Base-by-base conservation (phyloP, 768 basidiomycete genomes). In the Serendipita sp. region DNA sequence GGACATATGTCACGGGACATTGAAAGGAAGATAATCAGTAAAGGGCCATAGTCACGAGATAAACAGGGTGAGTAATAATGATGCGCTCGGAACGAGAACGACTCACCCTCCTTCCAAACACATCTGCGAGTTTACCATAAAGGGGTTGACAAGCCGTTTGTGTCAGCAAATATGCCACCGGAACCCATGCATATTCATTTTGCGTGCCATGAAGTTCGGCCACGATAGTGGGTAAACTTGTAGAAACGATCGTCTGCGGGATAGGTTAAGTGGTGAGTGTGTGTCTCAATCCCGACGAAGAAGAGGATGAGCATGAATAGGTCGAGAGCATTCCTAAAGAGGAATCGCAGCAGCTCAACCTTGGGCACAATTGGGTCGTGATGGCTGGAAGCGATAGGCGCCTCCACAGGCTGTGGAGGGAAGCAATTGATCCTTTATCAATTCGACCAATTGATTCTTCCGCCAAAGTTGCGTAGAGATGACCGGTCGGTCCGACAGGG, bases 131-230 rank as follows among this genome's bases (percentile, higher is more conserved):
- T 69, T 81, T 82, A 63, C 87, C 89, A 70, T 90, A 92, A 30
- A 92, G 74, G 35, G 89, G 89, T 70, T 92, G 89, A 67, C 85
- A 85, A 32, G 87, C 88, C 0, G 89, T 92, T 70, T 92, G 89
- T 0, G 89, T 89, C 65, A 92, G 80, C 81, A 92, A 82, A 70
- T 92, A 92, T 15, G 87, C 80, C 37, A 89, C 86, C 16, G 84
- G 86, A 60, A 92, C 86, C 90, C 90, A 92, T 28, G 86, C 88
- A 70, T 91, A 92, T 70, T 90, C 83, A 63, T 76, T 80, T 65
- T 83, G 80, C 37, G 85, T 81, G 16, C 87, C 88, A 34, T 76
- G 67, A 37, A 92, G 78, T 46, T 89, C 81, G 66, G 79, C 82
- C 15, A 84, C 78, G 67, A 92, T 92, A 18, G 89, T 90, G 15